These are phyloP conservation scores for Curvularia spicifera DNA, from an alignment of 2,329 filamentous ascomycete species.

Conservation along the genomic window DNA sequence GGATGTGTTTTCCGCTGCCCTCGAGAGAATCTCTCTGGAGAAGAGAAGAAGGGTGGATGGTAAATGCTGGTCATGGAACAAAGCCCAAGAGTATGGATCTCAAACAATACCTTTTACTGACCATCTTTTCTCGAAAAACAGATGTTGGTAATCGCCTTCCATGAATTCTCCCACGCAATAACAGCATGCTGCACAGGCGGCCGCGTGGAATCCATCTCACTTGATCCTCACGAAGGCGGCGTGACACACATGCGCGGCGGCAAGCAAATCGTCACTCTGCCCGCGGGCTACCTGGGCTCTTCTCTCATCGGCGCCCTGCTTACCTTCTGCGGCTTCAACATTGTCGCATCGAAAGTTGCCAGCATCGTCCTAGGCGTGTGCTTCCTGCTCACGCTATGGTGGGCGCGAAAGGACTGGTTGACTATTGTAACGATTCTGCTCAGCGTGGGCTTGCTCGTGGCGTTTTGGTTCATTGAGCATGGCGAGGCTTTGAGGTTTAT, in stretches of 20 bases:
- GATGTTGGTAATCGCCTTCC: conserved; percentile 75
- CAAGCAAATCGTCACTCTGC: conserved; percentile 71
- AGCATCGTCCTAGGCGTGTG: conserved; percentile 75
- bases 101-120: background rate
- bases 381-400: conserved; percentile 81
- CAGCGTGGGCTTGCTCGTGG: conserved; percentile 73
- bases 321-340: conserved; percentile 81
- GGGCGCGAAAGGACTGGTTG: conserved; percentile 79
- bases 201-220: conserved; percentile 73
- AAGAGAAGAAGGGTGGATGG: background rate
- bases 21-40: background rate
- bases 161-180: conserved; percentile 79
- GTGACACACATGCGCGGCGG: conserved; percentile 80
- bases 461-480: conserved; percentile 80
- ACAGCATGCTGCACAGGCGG: conserved; percentile 75
- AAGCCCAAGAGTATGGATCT: background rate
- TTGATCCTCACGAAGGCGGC: conserved; percentile 78
- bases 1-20: no score
- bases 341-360: conserved; percentile 80
- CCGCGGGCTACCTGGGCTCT: conserved; percentile 79
- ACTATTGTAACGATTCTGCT: conserved; percentile 73
- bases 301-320: conserved; percentile 77
- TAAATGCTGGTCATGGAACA: background rate
- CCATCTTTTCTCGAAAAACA: conserved; percentile 2
- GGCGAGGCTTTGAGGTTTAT: conserved; percentile 76